A percentile compares a stretch with the other conserved stretches of the same genome.
Conservation (phyloP, 768 basidiomycete genomes). For the Boletales sp. region DNA sequence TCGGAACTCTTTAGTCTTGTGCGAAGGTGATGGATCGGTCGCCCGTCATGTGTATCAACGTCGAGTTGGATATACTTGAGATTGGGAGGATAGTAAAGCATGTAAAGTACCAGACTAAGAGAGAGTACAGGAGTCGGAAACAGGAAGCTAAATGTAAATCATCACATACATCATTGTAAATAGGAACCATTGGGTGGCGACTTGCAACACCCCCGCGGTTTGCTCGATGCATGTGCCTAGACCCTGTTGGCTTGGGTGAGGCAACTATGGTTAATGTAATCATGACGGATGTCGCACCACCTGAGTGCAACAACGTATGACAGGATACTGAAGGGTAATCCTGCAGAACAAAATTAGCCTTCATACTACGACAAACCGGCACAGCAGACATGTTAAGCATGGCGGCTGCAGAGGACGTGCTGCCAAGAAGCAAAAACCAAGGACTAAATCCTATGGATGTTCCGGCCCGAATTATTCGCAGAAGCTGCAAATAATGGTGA, state of each 20-base stretch:
- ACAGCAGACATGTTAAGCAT: slow-evolving; percentile 75
- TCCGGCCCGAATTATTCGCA: slow-evolving; percentile 71
- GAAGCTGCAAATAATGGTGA: slow-evolving; percentile 46
- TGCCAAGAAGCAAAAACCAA: slow-evolving; percentile 86
- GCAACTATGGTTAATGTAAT: neutral
- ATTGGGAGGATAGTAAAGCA: slow-evolving; percentile 86
- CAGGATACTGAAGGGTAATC: slow-evolving; percentile 78
- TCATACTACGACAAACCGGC: neutral
- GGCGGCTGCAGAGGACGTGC: slow-evolving; percentile 75
- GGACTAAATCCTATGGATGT: slow-evolving; percentile 91
- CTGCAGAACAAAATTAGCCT: slow-evolving; percentile 35
- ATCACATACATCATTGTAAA: slow-evolving; percentile 79
- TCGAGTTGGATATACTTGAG: slow-evolving; percentile 63
- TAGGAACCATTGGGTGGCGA: slow-evolving; percentile 77
- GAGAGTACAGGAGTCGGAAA: neutral
- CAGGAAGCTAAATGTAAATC: neutral
- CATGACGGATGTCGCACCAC: slow-evolving; percentile 49
- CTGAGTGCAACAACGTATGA: slow-evolving; percentile 75
- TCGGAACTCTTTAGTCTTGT: slow-evolving; percentile 53
- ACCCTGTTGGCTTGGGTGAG: slow-evolving; percentile 41
- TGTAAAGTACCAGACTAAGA: slow-evolving; percentile 78
- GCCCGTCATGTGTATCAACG: slow-evolving; percentile 40
- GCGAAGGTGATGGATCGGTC: slow-evolving; percentile 41
- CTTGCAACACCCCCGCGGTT: slow-evolving; percentile 79
- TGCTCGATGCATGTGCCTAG: slow-evolving; percentile 72